Percentiles rank a stretch among this genome's conserved stretches.
Conservation (phyloP, 1,284 basidiomycete species). For the Irpex lacteus region DNA sequence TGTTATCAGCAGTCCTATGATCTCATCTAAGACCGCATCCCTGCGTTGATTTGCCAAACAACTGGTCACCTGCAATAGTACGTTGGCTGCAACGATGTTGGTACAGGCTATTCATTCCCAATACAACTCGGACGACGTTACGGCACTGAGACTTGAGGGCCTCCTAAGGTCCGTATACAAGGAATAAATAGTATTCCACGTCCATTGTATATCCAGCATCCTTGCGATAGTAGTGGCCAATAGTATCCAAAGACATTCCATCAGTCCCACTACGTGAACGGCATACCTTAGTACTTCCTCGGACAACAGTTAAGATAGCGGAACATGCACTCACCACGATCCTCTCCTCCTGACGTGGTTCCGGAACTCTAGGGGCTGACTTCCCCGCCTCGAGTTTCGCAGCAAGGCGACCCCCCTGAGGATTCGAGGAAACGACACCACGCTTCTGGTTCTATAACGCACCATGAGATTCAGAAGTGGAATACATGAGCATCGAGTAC, state of each 20-base stretch:
- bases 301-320: background rate
- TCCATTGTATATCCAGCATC: background rate
- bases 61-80: no score
- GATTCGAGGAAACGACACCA: constrained; percentile 60
- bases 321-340: constrained; percentile 54
- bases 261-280: constrained; percentile 8
- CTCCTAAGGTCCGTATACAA: background rate
- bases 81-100: background rate
- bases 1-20: no score
- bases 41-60: no score
- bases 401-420: constrained; percentile 62
- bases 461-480: constrained; percentile 4
- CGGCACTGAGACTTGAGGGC: background rate
- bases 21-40: no score
- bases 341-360: constrained; percentile 50
- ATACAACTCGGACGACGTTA: background rate
- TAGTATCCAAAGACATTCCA: background rate
- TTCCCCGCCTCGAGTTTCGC: constrained; percentile 51
- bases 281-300: background rate
- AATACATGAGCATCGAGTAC: background rate
- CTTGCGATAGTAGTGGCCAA: background rate
- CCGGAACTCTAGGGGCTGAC: constrained; percentile 43
- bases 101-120: background rate
- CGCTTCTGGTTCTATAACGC: constrained; percentile 45
- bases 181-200: background rate